phyloP scores from a whole-genome alignment of 106 monocot genomes.

The Platanthera zijinensis region DNA sequence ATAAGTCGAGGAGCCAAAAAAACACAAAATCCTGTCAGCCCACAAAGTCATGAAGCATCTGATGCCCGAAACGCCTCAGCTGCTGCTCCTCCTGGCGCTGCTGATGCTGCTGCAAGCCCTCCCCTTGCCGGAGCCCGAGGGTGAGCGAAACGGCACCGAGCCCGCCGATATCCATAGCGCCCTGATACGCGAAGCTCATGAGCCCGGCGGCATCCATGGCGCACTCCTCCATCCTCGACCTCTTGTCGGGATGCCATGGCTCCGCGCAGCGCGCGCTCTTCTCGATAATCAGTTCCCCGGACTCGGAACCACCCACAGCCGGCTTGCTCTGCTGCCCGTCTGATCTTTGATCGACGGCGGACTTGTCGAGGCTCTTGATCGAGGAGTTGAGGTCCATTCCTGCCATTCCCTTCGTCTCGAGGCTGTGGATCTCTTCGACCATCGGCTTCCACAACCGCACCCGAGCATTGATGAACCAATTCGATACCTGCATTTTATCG shows the following conservation, averaged over 20 bases:
- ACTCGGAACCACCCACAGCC: not conserved
- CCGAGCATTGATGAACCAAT: slow-evolving; percentile 62
- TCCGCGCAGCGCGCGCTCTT: slow-evolving; percentile 9
- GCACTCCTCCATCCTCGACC: slow-evolving; percentile 33
- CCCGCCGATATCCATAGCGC: slow-evolving; percentile 33
- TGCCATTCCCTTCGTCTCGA: slow-evolving; percentile 30
- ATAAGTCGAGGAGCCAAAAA: not conserved
- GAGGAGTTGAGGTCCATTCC: slow-evolving; percentile 33
- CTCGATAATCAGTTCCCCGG: not conserved
- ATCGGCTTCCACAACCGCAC: slow-evolving; percentile 57
- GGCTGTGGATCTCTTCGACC: slow-evolving; percentile 61
- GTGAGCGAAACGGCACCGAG: slow-evolving; percentile 43
- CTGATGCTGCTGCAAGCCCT: slow-evolving; percentile 26
- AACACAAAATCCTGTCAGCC: slow-evolving; percentile 11
- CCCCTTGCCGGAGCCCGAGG: slow-evolving; percentile 34
- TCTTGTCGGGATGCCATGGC: slow-evolving; percentile 38
- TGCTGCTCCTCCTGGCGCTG: slow-evolving; percentile 12
- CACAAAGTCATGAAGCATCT: slow-evolving; percentile 40
- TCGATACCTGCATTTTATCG: slow-evolving; percentile 33
- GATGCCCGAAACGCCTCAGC: slow-evolving; percentile 32
- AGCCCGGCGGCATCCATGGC: slow-evolving; percentile 7
- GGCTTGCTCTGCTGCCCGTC: slow-evolving; percentile 16
- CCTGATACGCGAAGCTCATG: slow-evolving; percentile 24
- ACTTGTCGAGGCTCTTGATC: slow-evolving; percentile 11
- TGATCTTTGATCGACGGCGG: slow-evolving; percentile 1